Conservation (phyloP, 2,329 filamentous ascomycete species). For the Xylariaceae sp. region DNA sequence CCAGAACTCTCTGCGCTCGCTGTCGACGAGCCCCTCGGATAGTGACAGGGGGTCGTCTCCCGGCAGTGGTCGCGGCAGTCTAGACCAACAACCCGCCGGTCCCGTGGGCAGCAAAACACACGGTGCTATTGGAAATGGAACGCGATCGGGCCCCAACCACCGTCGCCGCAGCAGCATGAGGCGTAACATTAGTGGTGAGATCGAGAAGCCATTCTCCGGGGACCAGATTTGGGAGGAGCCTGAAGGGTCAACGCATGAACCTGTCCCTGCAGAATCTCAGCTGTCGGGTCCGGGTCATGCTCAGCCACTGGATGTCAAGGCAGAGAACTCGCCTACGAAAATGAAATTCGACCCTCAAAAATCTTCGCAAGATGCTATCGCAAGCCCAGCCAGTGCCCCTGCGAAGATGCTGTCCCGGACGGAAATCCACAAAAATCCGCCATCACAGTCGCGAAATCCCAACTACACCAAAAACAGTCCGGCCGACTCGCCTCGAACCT, state of each 20-base stretch:
- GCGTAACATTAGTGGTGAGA: conserved; percentile 65
- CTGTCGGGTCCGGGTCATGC: conserved; percentile 25
- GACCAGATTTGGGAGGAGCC: conserved; percentile 90
- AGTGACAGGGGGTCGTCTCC: conserved; percentile 38
- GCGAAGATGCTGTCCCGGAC: conserved; percentile 44
- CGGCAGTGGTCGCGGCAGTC: conserved; percentile 28
- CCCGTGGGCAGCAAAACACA: conserved; percentile 36
- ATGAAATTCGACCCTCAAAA: conserved; percentile 51
- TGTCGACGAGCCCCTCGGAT: conserved; percentile 48
- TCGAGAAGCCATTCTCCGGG: conserved; percentile 62
- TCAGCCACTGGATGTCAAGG: conserved; percentile 51
- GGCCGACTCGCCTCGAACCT: conserved; percentile 29
- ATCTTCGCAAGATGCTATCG: conserved; percentile 35
- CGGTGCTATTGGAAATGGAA: conserved; percentile 34
- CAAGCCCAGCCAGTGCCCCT: conserved; percentile 33
- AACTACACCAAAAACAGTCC: conserved; percentile 66
- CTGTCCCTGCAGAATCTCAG: conserved; percentile 22
- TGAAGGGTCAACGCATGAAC: conserved; percentile 39
- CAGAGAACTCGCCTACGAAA: conserved; percentile 60
- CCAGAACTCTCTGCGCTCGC: conserved; percentile 41
- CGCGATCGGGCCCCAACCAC: conserved; percentile 34
- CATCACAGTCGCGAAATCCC: conserved; percentile 75
- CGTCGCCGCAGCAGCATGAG: conserved; percentile 60
- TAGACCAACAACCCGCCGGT: conserved; percentile 29
- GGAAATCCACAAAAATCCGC: conserved; percentile 81